Percentiles rank a stretch among this genome's conserved stretches.
phyloP scores from a whole-genome alignment of 2,329 filamentous ascomycete genomes.

The Colletotrichum caudatum region DNA sequence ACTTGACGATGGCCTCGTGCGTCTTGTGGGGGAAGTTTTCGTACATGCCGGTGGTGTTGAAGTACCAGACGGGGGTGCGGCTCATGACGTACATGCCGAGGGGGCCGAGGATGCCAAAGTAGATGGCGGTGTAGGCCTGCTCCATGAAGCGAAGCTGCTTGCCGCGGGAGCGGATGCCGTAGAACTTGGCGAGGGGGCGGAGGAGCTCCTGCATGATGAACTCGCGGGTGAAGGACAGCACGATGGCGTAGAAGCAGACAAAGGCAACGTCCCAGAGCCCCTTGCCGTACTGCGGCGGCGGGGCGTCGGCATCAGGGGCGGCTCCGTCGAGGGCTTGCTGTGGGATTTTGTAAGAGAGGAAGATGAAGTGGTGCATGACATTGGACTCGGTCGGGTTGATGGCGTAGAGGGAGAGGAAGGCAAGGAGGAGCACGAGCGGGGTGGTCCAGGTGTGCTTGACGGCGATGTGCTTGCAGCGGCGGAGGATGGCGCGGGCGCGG shows the following conservation, averaged over 20 bases:
- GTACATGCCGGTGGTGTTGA: constrained; percentile 79
- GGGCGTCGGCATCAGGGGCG: constrained; percentile 46
- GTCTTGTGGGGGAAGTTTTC: constrained; percentile 76
- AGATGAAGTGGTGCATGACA: constrained; percentile 72
- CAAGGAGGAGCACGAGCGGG: constrained; percentile 68
- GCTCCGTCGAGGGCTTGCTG: constrained; percentile 51
- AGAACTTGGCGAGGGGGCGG: constrained; percentile 69
- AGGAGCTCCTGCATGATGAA: constrained; percentile 80
- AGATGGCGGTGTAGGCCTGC: constrained; percentile 79
- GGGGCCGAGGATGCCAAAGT: constrained; percentile 76
- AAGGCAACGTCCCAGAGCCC: constrained; percentile 76
- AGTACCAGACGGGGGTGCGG: constrained; percentile 78
- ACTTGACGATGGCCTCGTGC: constrained; percentile 75
- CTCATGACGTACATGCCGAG: constrained; percentile 79
- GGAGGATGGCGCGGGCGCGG: constrained; percentile 36
- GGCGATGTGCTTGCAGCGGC: constrained; percentile 40
- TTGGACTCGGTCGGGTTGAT: constrained; percentile 74
- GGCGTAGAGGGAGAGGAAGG: constrained; percentile 69
- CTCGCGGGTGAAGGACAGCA: constrained; percentile 79
- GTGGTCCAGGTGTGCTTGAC: constrained; percentile 48
- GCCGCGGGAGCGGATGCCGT: constrained; percentile 69
- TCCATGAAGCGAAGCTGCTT: constrained; percentile 82
- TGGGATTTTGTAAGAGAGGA: constrained; percentile 75
- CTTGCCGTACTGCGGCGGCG: constrained; percentile 74
- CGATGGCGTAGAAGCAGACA: constrained; percentile 77